Base-by-base conservation (phyloP, 2,329 filamentous ascomycete genomes). In the Botrytis paeoniae region DNA sequence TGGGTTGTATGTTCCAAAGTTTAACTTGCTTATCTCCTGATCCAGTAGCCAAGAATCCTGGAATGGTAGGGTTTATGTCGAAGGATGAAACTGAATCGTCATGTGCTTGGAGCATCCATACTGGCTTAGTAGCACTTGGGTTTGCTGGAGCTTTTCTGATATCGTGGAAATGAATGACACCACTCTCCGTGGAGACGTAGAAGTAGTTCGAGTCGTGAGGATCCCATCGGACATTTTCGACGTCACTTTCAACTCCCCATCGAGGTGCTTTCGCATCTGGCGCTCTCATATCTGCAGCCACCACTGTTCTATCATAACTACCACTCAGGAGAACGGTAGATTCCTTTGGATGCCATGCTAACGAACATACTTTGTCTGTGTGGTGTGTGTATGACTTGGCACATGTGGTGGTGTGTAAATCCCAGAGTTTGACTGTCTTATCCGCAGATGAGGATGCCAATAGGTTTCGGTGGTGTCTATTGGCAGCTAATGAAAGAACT, bases 401-500 rank as follows among this genome's bases (percentile, higher is more conserved):
- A 83, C 94, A 97, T 82, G 91, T 94, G 75, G 93, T 89, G 4
- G 94, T 98, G 85, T 94, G 93, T 75, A 99, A 86, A 82, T 99
- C 96, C 96, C 96, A 99, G 32, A 99, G 88, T 86, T 99, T 99
- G 80, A 98, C 91, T 4, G 96, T 99, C 85, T 95, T 94, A 85
- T 99, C 96, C 32, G 96, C 96, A 1, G 96, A 99, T 2, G 93
- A 94, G 0, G 95, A 98, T 20, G 96, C 96, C 63, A 99, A 89
- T 73, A 99, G 88, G 82, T 98, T 98, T 76, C 95, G 91, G 84
- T 99, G 95, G 80, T 95, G 91, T 79, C 95, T 88, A 85, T 99
- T 99, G 68, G 94, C 94, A 4, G 96, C 92, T 61, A 99, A 89
- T 8, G 95, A 92, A 61, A 99, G 89, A 41, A 99, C 92, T 1